Base-by-base conservation (phyloP, 2,329 filamentous ascomycete genomes). In the Diaporthe sp. region DNA sequence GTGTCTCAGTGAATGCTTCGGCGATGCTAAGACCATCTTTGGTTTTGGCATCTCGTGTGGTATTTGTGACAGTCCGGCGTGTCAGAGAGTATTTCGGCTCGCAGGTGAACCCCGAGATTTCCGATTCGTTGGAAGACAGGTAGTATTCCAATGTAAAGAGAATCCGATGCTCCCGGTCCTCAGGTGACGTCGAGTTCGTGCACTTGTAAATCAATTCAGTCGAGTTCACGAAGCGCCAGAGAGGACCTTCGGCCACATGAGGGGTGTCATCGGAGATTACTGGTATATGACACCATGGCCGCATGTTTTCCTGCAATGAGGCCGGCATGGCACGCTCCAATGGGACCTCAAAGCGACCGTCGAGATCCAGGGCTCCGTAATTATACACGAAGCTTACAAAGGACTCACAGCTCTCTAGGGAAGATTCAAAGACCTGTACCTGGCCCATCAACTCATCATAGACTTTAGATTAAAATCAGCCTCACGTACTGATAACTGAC, bases 41-140 rank as follows among this genome's bases (percentile, higher is more conserved):
- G 8, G 3, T 0, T 3, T 22, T 6, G 10, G 9, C 22, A 25
- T 7, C 1, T 2, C n/a, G 19, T 3, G 33, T 58, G 19, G 2
- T 58, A 4, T 38, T 58, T 5, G 55, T 58, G 10, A 58, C 33
- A 10, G 30, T 10, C 4, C 30, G 55, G 22, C 55, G 55, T 4
- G 55, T 38, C 0, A 58, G 19, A 12, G 55, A 58, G 33, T 58
- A 25, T 8, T 8, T 25, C 2, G 55, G 33, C 33, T n/a, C 9
- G 22, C 55, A 38, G 10, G n/a, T 15, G 12, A 58, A 38, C 17
- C 33, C 55, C 2, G 55, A 58, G 1, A 58, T 12, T 17, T 38
- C 55, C 8, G 0, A 28, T 19, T 19, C 13, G 6, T 7, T 19
- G 6, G 0, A 8, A 0, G 52, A 17, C 4, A 54, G 25, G 25